Evolutionary conservation across 2,329 filamentous ascomycete genomes (phyloP), one percentile per base, ranked within the genome.

Genomic region (Aspergillus clavatus): DNA sequence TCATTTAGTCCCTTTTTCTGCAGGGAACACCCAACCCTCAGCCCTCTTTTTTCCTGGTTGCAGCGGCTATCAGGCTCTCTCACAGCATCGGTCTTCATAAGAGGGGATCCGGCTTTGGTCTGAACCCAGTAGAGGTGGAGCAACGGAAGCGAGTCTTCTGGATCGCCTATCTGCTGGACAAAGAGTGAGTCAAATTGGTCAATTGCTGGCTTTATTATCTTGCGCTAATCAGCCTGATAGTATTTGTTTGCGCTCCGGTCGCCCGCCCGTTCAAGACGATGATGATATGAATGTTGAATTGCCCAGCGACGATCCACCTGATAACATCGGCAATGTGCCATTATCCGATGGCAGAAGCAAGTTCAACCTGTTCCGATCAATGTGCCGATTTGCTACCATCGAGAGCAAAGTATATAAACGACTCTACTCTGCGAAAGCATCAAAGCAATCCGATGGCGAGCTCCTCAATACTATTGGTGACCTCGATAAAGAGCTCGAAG

Each of bases 21-120:
- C 89, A 96, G 65, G 93, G 93, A 51, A 97, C 93, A 0, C 91
- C 93, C 0, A 98, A 97, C 59, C 93, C 91, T 0, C 93, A 98
- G 58, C 91, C 93, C 1, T 87, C 88, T 2, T 96, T 94, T 64
- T 84, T 95, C 58, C 78, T 97, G 40, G 84, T 97, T 23, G 87
- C 91, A 4, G 87, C 90, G 10, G 93, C 93, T 3, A 91, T 97
- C 54, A 80, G 93, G 42, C 76, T 95, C 16, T 86, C 91, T 1
- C 91, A 97, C 65, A 95, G 86, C 60, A 96, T 98, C 59, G 93
- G 93, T 16, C 77, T 98, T 27, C 93, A 98, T 70, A 96, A 96
- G 69, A 83, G 87, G 42, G 91, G 90, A 4, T 89, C 87, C 5
- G 88, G 87, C 2, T 97, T 97, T 72, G 93, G 94, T 53, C 76